Evolutionary conservation across 768 basidiomycete genomes (phyloP).

Genomic region (Lactarius pseudohatsudake): DNA sequence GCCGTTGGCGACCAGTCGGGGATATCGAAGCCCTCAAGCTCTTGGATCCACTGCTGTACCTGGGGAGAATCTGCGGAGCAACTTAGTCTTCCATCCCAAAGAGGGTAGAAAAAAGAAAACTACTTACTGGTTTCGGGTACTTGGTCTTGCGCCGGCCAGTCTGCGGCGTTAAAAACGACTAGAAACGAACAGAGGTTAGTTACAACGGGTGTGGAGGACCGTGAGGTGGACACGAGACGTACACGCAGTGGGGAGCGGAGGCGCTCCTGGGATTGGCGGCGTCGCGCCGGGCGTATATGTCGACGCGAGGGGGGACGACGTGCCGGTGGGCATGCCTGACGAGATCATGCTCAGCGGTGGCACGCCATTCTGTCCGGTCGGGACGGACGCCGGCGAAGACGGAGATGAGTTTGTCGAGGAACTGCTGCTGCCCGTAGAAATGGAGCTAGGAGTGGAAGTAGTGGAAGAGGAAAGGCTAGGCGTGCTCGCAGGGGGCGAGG

Average conservation of each 20-base stretch:
- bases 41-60: slow-evolving; percentile 73
- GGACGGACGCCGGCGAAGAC: slow-evolving; percentile 4
- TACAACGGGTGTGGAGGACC: too few species aligned
- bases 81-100: neutral
- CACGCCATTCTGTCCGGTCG: slow-evolving; percentile 34
- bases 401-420: neutral
- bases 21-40: slow-evolving; percentile 68
- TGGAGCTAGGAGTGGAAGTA: neutral
- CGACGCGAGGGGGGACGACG: slow-evolving; percentile 49
- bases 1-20: slow-evolving; percentile 61
- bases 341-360: slow-evolving; percentile 61
- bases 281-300: slow-evolving; percentile 60
- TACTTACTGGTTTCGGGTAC: slow-evolving; percentile 56
- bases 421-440: neutral
- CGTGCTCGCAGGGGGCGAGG: neutral
- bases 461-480: neutral
- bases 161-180: slow-evolving; percentile 47
- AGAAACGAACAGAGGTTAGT: slow-evolving; percentile 9
- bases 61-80: slow-evolving; percentile 49
- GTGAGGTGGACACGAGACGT: slow-evolving; percentile 32
- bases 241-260: slow-evolving; percentile 66
- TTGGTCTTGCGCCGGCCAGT: slow-evolving; percentile 66
- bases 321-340: slow-evolving; percentile 58
- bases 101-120: neutral
- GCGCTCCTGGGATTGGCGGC: slow-evolving; percentile 64